These are phyloP conservation scores for Lyophyllum decastes DNA, from an alignment of 768 basidiomycete species.

Conservation along the genomic window DNA sequence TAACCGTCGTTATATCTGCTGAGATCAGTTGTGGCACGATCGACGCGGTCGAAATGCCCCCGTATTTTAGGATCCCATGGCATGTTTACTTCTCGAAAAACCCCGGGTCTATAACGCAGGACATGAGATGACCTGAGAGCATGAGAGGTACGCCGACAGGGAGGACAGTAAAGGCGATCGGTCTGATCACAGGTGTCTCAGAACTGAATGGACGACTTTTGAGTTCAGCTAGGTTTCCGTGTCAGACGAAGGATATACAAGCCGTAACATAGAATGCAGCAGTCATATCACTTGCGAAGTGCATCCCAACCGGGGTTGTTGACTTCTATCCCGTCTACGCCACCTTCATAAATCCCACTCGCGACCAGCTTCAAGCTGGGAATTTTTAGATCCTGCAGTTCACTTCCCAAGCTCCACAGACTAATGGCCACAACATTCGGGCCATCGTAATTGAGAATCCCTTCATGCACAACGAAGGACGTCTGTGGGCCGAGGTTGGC, in stretches of 20 bases:
- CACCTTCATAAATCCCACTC: conserved; percentile 11
- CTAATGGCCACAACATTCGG: conserved; percentile 15
- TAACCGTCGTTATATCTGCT: conserved; percentile 19
- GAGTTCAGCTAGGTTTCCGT: too few species aligned
- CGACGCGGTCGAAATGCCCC: not conserved
- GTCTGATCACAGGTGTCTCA: not conserved
- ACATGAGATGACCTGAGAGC: not conserved
- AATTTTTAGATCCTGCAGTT: conserved; percentile 7
- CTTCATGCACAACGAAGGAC: conserved; percentile 15
- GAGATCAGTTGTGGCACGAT: conserved; percentile 1
- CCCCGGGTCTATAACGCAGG: not conserved
- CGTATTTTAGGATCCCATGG: not conserved
- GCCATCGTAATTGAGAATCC: conserved; percentile 13
- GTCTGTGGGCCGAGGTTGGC: conserved; percentile 17
- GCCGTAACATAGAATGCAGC: too few species aligned
- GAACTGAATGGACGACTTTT: not conserved
- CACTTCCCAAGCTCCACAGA: conserved; percentile 13
- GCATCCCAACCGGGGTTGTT: conserved; percentile 10
- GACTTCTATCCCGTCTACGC: conserved; percentile 8
- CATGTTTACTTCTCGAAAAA: not conserved
- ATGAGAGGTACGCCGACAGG: not conserved
- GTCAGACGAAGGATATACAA: too few species aligned
- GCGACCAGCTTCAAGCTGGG: conserved; percentile 10
- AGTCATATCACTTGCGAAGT: not conserved
- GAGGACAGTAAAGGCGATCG: not conserved